phyloP scores from a whole-genome alignment of 371 early-diverging fungal genomes.

The Choanephora cucurbitarum region DNA sequence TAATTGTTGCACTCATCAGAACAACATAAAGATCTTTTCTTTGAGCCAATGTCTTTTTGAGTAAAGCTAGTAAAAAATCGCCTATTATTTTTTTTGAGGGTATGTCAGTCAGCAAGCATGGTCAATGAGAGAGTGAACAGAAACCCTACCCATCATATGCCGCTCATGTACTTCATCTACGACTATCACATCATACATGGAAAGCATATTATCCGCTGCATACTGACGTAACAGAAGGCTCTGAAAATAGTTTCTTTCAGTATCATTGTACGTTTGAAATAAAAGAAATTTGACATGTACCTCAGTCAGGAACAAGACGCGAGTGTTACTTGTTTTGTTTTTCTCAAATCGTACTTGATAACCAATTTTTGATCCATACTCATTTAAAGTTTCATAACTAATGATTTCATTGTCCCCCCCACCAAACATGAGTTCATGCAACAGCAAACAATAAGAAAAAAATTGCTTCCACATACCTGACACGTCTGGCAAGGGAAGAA shows the following conservation, averaged over 20 bases:
- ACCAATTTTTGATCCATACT: slow-evolving; percentile 68
- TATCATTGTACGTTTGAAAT: background rate
- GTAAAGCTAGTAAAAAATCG: slow-evolving; percentile 61
- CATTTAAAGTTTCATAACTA: slow-evolving; percentile 63
- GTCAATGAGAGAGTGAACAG: background rate
- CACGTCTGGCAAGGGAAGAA: slow-evolving; percentile 83
- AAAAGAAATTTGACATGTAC: slow-evolving; percentile 15
- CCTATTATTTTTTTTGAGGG: too few relatives aligned
- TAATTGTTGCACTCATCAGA: slow-evolving; percentile 84
- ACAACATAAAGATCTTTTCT: slow-evolving; percentile 55
- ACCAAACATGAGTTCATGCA: too few relatives aligned
- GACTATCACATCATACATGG: slow-evolving; percentile 64
- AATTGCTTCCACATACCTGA: too few relatives aligned
- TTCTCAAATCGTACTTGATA: slow-evolving; percentile 76
- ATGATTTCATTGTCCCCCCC: too few relatives aligned
- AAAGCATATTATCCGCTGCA: slow-evolving; percentile 56
- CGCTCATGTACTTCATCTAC: slow-evolving; percentile 82
- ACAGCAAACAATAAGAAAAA: too few relatives aligned
- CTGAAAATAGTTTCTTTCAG: slow-evolving; percentile 1
- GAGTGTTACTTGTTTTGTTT: slow-evolving; percentile 59
- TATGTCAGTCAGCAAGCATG: background rate
- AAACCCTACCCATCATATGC: slow-evolving; percentile 52
- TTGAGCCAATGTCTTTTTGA: slow-evolving; percentile 47
- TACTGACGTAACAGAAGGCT: slow-evolving; percentile 67
- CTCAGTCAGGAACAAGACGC: slow-evolving; percentile 68